These are phyloP conservation scores for Eimeria maxima DNA, from an alignment of 169 alveolate species.

Conservation along the genomic window DNA sequence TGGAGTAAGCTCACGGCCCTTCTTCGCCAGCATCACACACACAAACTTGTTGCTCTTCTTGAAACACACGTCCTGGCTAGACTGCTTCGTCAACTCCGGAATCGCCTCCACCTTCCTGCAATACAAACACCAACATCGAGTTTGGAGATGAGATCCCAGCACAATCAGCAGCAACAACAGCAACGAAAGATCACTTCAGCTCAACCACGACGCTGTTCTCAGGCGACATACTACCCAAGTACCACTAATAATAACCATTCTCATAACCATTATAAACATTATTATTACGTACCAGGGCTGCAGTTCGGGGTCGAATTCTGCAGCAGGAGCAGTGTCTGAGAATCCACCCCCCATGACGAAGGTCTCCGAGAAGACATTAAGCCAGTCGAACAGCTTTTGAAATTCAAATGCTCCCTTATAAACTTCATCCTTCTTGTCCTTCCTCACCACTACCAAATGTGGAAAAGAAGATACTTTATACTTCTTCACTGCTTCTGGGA, in stretches of 20 bases:
- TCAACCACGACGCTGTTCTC: too few species aligned
- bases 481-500: slow-evolving; percentile 90
- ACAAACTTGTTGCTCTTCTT: slow-evolving; percentile 88
- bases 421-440: slow-evolving; percentile 89
- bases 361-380: slow-evolving; percentile 97
- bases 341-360: slow-evolving; percentile 97
- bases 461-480: slow-evolving; percentile 95
- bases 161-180: too few species aligned
- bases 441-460: slow-evolving; percentile 90
- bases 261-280: too few species aligned
- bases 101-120: slow-evolving; percentile 88
- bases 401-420: slow-evolving; percentile 95
- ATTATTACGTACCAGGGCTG: slow-evolving; percentile 48
- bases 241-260: too few species aligned
- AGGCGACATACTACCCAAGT: too few species aligned
- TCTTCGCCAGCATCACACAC: slow-evolving; percentile 91
- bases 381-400: slow-evolving; percentile 95
- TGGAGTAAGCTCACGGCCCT: slow-evolving; percentile 86
- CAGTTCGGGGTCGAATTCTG: slow-evolving; percentile 48
- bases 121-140: too few species aligned
- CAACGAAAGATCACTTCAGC: too few species aligned
- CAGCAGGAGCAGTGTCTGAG: slow-evolving; percentile 87
- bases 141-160: background rate
- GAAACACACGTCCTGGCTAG: slow-evolving; percentile 93
- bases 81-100: slow-evolving; percentile 91